phyloP scores from a whole-genome alignment of 2,329 filamentous ascomycete genomes.

The Teratosphaeria nubilosa region DNA sequence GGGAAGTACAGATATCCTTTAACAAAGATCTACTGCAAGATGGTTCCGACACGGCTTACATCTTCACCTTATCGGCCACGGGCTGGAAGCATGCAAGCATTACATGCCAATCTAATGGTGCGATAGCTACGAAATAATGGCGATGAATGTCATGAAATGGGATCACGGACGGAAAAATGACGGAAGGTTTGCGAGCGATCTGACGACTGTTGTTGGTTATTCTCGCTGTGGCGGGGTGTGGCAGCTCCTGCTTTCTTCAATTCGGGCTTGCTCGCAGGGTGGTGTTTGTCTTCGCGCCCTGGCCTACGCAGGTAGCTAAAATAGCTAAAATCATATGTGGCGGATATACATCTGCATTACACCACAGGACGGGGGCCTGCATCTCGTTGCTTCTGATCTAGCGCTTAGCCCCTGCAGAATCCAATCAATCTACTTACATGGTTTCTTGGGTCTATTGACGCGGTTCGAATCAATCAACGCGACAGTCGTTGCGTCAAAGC shows the following conservation, averaged over 20 bases:
- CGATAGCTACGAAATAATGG: not conserved
- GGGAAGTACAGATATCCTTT: not conserved
- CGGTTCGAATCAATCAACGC: not conserved
- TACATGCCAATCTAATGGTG: not conserved
- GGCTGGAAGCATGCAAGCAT: not conserved
- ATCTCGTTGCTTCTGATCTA: not conserved
- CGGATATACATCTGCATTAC: not conserved
- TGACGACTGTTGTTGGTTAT: not conserved
- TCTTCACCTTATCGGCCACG: not conserved
- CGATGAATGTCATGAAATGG: conserved; percentile 1
- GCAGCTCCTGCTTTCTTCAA: not conserved
- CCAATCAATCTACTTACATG: not conserved
- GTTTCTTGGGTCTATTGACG: not conserved
- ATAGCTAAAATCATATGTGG: not conserved
- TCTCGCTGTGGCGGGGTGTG: not conserved
- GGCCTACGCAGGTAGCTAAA: not conserved
- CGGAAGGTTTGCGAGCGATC: not conserved
- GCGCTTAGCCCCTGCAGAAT: not conserved
- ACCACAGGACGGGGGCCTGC: not conserved
- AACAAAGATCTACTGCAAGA: not conserved
- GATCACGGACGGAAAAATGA: not conserved
- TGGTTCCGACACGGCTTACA: not conserved
- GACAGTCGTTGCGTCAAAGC: not conserved
- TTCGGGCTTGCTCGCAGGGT: not conserved
- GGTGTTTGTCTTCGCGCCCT: not conserved